Base-by-base conservation (phyloP, 768 basidiomycete genomes). In the Amanita phalloides region DNA sequence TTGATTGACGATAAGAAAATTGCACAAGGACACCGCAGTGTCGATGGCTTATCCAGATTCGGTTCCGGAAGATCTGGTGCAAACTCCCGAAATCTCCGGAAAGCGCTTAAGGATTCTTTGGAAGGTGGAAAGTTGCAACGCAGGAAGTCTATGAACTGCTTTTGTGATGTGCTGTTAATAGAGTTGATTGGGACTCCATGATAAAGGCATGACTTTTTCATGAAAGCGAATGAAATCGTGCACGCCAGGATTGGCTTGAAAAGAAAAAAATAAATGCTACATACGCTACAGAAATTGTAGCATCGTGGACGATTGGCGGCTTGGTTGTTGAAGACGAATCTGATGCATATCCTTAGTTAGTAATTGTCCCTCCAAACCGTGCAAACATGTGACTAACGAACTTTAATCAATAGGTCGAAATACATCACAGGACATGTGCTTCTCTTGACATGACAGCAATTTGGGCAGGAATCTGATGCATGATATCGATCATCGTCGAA, bases 381-480 rank as follows among this genome's bases (percentile, higher is more conserved):
- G 6, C 20, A 23, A 26, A 26, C 26, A 44, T 23, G 42, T 26
- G 42, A 25, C 11, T 13, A 23, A n/a, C 11, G 43, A 26, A 9
- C 43, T 11, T 26, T 44, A 28, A 44, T 28, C 26, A 44, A 28
- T 28, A 45, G 28, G 23, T 26, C 30, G 48, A 26, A 28, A 55
- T 48, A 48, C 45, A 26, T 35, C 44, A 43, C 36, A 37, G 4
- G 13, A 39, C 45, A n/a, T 46, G 59, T 37, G 46, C 64, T 66
- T 67, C 64, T 58, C 54, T 60, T 76, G 74, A 69, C 74, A 69
- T 73, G 75, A 76, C 75, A 75, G 65, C 62, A 71, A 68, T 56
- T 66, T 69, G 71, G 61, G 58, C 62, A 68, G 59, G 58, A 47
- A 54, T 51, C 53, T 57, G 61, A 56, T 60, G 66, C 66, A 60